Percentiles rank a stretch among this genome's conserved stretches.
Evolutionary conservation across 305 asterid species (phyloP).

Genomic region (Fraxinus albicans): DNA sequence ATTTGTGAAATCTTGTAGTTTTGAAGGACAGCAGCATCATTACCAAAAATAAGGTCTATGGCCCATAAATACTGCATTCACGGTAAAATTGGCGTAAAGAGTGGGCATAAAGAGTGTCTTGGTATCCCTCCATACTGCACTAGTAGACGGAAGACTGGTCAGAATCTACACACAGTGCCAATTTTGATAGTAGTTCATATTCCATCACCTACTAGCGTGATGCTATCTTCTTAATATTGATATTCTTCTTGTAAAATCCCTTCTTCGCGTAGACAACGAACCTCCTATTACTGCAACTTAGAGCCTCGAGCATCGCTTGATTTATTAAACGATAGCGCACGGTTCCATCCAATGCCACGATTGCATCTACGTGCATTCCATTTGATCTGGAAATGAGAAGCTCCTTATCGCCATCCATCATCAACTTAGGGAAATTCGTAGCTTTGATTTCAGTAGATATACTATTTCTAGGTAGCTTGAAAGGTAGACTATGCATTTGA

Average conservation of each 20-base stretch:
- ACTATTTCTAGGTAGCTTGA: conserved; percentile 36
- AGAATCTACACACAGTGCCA: conserved; percentile 85
- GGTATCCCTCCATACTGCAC: conserved; percentile 91
- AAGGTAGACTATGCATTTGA: conserved; percentile 59
- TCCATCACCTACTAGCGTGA: conserved; percentile 89
- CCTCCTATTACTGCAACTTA: conserved; percentile 65
- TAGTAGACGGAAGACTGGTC: conserved; percentile 84
- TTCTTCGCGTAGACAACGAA: conserved; percentile 76
- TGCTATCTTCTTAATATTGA: conserved; percentile 80
- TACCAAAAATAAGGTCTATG: conserved; percentile 89
- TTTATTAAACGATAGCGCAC: conserved; percentile 57
- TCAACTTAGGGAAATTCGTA: conserved; percentile 58
- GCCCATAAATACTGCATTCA: conserved; percentile 82
- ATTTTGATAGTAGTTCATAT: conserved; percentile 64
- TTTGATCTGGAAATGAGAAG: conserved; percentile 31
- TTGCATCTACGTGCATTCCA: conserved; percentile 60
- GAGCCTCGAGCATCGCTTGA: conserved; percentile 69
- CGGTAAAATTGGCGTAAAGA: conserved; percentile 90
- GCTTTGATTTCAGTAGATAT: neutral
- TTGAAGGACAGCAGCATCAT: conserved; percentile 84
- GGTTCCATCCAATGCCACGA: conserved; percentile 73
- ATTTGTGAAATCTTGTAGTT: conserved; percentile 67
- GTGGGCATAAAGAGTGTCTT: conserved; percentile 88
- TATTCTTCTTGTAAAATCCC: conserved; percentile 75
- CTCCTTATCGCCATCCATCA: conserved; percentile 68